Evolutionary conservation across 2,329 filamentous ascomycete species (phyloP).

Genomic region (Incumbomyces delicatus): DNA sequence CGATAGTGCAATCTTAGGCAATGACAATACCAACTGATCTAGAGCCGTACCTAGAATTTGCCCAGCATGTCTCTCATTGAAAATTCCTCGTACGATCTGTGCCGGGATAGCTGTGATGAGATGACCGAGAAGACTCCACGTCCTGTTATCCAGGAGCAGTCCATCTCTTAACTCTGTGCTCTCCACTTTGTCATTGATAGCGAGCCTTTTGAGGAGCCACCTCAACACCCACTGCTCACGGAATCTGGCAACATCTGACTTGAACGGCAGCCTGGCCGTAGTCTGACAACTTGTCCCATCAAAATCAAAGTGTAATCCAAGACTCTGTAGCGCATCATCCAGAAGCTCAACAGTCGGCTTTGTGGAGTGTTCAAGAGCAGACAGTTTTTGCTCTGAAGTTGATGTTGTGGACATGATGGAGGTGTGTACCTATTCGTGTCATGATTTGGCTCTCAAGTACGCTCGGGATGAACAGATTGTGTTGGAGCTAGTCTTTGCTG

Average conservation of each 20-base stretch:
- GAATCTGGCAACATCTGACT: conserved; percentile 17
- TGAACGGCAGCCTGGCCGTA: conserved; percentile 6
- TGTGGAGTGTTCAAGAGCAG: conserved; percentile 34
- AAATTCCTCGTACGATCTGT: conserved; percentile 12
- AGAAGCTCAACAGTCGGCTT: conserved; percentile 31
- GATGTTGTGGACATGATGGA: conserved; percentile 8
- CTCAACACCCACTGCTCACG: conserved; percentile 58
- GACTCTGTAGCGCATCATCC: conserved; percentile 33
- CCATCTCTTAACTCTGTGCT: neutral
- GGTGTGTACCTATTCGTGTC: neutral
- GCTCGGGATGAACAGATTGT: too few relatives aligned
- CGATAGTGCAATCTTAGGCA: neutral
- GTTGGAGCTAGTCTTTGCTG: too few relatives aligned
- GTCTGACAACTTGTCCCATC: conserved; percentile 22
- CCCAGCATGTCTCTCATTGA: conserved; percentile 15
- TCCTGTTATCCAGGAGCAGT: neutral
- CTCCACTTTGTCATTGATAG: neutral
- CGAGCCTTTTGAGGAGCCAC: conserved; percentile 54
- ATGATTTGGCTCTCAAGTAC: neutral
- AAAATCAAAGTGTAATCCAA: conserved; percentile 30
- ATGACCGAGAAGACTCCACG: conserved; percentile 16
- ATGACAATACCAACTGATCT: too few relatives aligned
- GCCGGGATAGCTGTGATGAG: conserved; percentile 12
- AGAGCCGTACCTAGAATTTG: neutral
- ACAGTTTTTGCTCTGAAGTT: conserved; percentile 15